phyloP scores from a whole-genome alignment of 2,329 filamentous ascomycete species.

The Fusarium papillatum region DNA sequence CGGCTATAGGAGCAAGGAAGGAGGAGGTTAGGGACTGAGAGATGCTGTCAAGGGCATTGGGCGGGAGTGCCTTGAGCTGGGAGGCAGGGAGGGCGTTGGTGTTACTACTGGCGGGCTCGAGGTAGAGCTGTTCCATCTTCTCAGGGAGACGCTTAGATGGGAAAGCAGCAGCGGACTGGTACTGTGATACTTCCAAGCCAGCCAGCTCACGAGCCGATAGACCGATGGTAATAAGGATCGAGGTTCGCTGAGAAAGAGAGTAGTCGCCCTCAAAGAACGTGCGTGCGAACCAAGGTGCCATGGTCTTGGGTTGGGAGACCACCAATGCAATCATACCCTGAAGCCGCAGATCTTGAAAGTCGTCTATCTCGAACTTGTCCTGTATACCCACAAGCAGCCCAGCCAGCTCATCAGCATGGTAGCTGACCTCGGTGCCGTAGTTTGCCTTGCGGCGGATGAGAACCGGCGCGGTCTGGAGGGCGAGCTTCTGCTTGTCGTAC shows the following conservation, averaged over 20 bases:
- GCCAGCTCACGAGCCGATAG: constrained; percentile 88
- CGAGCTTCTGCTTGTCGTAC: constrained; percentile 87
- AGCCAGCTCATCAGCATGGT: constrained; percentile 87
- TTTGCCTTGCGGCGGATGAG: constrained; percentile 90
- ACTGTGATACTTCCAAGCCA: constrained; percentile 74
- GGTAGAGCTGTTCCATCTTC: constrained; percentile 80
- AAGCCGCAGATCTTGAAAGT: constrained; percentile 81
- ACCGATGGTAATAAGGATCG: constrained; percentile 85
- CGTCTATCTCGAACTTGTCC: constrained; percentile 85
- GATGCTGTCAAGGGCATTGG: constrained; percentile 76
- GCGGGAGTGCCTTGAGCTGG: constrained; percentile 64
- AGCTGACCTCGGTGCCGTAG: constrained; percentile 89
- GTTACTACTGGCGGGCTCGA: constrained; percentile 48
- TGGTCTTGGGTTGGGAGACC: constrained; percentile 79
- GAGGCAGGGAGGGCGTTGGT: constrained; percentile 44
- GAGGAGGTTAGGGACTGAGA: constrained; percentile 75
- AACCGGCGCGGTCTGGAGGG: constrained; percentile 79
- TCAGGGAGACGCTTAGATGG: constrained; percentile 85
- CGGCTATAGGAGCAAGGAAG: constrained; percentile 87
- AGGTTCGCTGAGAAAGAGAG: constrained; percentile 86
- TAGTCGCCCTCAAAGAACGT: constrained; percentile 95
- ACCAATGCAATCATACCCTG: constrained; percentile 88
- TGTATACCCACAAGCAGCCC: constrained; percentile 83
- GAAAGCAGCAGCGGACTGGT: constrained; percentile 69
- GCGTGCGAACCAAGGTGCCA: constrained; percentile 87